Percentiles rank a stretch among this genome's conserved stretches.
phyloP scores from a whole-genome alignment of 768 basidiomycete genomes.

The Lenzites betulinus region DNA sequence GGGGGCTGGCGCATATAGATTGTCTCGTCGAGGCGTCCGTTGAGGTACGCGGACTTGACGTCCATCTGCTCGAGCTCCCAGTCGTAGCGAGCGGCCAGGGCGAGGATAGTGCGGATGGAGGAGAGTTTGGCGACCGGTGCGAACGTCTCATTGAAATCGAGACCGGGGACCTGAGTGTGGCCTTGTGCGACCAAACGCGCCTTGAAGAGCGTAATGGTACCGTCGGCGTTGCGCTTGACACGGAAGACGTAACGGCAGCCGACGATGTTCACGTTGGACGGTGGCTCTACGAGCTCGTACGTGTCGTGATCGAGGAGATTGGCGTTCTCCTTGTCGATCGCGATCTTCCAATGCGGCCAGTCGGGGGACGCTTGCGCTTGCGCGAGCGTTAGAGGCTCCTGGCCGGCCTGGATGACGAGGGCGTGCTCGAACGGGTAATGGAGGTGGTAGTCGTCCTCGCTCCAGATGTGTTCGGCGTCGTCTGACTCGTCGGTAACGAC shows the following conservation, averaged over 20 bases:
- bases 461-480: background rate
- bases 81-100: constrained; percentile 25
- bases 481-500: background rate
- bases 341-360: constrained; percentile 26
- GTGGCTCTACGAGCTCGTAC: constrained; percentile 9
- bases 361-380: constrained; percentile 30
- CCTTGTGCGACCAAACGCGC: constrained; percentile 36
- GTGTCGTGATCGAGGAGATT: constrained; percentile 2
- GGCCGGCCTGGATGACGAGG: background rate
- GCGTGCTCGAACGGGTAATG: background rate
- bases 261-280: constrained; percentile 14
- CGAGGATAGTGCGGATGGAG: constrained; percentile 31
- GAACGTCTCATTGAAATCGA: constrained; percentile 32
- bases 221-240: constrained; percentile 26
- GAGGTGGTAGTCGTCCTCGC: background rate
- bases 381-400: constrained; percentile 6
- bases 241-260: constrained; percentile 28
- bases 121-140: too few species aligned
- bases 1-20: constrained; percentile 17
- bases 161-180: constrained; percentile 32
- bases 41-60: constrained; percentile 36
- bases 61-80: constrained; percentile 37
- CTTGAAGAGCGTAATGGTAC: constrained; percentile 22
- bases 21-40: constrained; percentile 22
- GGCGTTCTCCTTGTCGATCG: constrained; percentile 19